Evolutionary conservation across 768 basidiomycete species (phyloP), one percentile per base, ranked within the genome.

Genomic region (Hypholoma fasciculare): DNA sequence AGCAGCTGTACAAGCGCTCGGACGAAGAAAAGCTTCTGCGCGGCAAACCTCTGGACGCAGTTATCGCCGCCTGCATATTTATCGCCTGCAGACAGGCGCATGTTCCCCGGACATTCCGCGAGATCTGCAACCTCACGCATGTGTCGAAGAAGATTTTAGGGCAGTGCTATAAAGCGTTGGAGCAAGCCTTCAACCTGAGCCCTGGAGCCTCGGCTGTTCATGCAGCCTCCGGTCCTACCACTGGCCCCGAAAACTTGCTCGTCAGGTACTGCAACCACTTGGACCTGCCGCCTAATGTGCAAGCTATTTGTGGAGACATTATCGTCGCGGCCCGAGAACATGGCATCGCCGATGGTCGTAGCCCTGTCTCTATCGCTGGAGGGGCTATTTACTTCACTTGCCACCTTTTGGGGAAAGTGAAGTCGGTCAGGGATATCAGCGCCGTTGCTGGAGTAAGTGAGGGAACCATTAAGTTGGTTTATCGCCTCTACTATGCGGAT

Each of bases 321-420:
- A 92, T 94, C 61, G 71, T 89, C 56, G 84, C 85, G 30, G 91
- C 92, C 13, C 84, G 93, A 52, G 82, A 90, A 61, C 82, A 90
- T 63, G 92, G 93, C 43, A 89, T 96, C 60, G 94, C 95, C 36
- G 94, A 95, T 68, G 97, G 97, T 23, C 81, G 97, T 60, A 93
- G 88, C 66, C 96, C 96, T 1, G 92, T 98, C 52, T 97, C 97
- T n/a, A 95, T 99, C 63, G 97, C 96, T n/a, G 93, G 94, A 42
- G 94, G 93, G 40, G 92, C 94, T 17, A 94, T 99, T 59, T 94
- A 90, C 76, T 98, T 98, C 74, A 92, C 92, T 30, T 92, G 91
- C 67, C 81, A 88, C 63, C 69, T 98, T 43, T 79, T 96, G 66
- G 92, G 89, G 53, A 84, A 86, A 66, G 66, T 76, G 26, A 93